Conservation (phyloP, 345 rosid species). For the Populus ilicifolia region DNA sequence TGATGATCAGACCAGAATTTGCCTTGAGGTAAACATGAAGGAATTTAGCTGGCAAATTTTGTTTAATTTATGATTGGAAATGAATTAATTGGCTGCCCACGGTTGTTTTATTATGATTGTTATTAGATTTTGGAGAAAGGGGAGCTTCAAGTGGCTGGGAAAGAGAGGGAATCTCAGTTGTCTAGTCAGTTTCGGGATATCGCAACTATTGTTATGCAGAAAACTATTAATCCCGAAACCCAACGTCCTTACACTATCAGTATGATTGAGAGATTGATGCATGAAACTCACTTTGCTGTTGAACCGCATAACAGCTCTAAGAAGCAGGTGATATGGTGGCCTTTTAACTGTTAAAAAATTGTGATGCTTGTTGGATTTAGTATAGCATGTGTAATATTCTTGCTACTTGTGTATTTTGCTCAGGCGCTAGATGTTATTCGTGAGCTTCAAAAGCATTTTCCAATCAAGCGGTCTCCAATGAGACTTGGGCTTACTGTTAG, state of each 20-base stretch:
- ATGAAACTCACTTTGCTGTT: conserved; percentile 88
- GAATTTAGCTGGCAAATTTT: not conserved
- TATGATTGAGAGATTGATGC: conserved; percentile 93
- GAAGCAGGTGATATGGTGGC: conserved; percentile 62
- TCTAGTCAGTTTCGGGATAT: conserved; percentile 93
- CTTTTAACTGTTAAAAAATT: not conserved
- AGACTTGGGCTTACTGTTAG: conserved; percentile 61
- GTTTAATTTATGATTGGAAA: too few species aligned
- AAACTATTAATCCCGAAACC: conserved; percentile 88
- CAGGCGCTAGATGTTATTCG: conserved; percentile 92
- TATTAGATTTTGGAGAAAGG: conserved; percentile 89
- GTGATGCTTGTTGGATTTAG: not conserved
- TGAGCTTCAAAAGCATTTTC: conserved; percentile 92
- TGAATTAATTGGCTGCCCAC: too few species aligned
- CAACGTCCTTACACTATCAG: conserved; percentile 89
- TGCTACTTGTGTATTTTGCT: conserved; percentile 13
- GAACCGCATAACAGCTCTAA: conserved; percentile 84
- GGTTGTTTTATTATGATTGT: not conserved
- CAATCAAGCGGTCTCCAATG: conserved; percentile 91
- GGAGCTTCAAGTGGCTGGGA: conserved; percentile 97
- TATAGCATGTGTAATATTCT: not conserved
- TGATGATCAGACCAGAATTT: conserved; percentile 72
- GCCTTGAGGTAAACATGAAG: conserved; percentile 54
- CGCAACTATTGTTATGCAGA: conserved; percentile 93
- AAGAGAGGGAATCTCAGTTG: conserved; percentile 88